These are phyloP conservation scores for Spinacia oleracea DNA, from an alignment of 179 eudicot genomes.

Conservation along the genomic window DNA sequence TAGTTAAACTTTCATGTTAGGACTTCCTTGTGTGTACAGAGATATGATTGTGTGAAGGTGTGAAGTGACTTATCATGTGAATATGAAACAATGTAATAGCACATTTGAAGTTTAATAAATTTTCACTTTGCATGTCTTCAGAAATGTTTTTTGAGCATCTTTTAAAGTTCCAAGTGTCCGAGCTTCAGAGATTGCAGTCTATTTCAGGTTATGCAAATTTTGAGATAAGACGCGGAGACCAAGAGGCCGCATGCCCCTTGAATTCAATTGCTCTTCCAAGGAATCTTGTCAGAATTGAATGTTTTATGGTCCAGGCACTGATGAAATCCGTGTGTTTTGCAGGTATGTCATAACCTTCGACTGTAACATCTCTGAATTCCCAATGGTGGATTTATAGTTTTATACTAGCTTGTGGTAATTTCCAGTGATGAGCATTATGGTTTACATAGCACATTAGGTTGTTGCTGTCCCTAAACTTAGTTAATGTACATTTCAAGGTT, in stretches of 20 bases:
- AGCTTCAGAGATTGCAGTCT: background rate
- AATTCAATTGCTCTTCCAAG: conserved; percentile 39
- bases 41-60: background rate
- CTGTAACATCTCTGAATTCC: conserved; percentile 28
- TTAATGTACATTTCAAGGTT: too few relatives aligned
- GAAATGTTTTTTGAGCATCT: background rate
- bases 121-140: background rate
- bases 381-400: background rate
- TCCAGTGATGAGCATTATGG: too few relatives aligned
- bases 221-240: background rate
- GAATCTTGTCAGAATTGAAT: conserved; percentile 35
- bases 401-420: background rate
- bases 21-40: conserved; percentile 18
- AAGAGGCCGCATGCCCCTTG: conserved; percentile 35
- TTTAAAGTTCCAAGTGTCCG: background rate
- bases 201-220: background rate
- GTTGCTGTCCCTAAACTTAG: too few relatives aligned
- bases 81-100: background rate
- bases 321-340: conserved; percentile 42
- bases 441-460: too few relatives aligned
- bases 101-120: background rate
- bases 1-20: conserved; percentile 22
- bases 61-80: background rate
- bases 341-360: conserved; percentile 51
- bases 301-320: conserved; percentile 56